Evolutionary conservation across 208 protist species (phyloP).

Genomic region (Novymonas esmeraldas): DNA sequence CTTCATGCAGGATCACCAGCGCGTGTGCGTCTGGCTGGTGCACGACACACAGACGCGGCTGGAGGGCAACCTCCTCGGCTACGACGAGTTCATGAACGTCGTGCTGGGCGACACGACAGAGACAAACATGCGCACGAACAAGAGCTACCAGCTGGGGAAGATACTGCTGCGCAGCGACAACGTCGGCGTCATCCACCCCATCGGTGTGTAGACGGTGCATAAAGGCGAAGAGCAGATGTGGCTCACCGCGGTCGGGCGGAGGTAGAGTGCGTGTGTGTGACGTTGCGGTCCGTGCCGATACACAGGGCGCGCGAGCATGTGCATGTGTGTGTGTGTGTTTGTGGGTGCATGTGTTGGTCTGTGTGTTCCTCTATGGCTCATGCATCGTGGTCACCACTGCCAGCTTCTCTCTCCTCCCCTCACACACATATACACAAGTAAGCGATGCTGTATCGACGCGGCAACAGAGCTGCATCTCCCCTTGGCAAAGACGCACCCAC

Average conservation of each 20-base stretch:
- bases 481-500: too few species aligned
- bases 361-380: not conserved
- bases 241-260: too few species aligned
- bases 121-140: slow-evolving; percentile 75
- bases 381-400: not conserved
- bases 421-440: too few species aligned
- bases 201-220: slow-evolving; percentile 86
- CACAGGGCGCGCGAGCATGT: not conserved
- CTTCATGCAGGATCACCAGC: slow-evolving; percentile 77
- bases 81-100: slow-evolving; percentile 96
- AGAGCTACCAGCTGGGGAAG: slow-evolving; percentile 69
- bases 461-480: too few species aligned
- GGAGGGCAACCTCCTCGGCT: slow-evolving; percentile 86
- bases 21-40: slow-evolving; percentile 86
- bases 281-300: not conserved
- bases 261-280: not conserved
- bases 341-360: not conserved
- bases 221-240: too few species aligned
- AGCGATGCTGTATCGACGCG: too few species aligned
- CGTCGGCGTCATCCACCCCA: slow-evolving; percentile 88
- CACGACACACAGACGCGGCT: slow-evolving; percentile 82
- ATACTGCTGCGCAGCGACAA: slow-evolving; percentile 94
- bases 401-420: not conserved
- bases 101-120: slow-evolving; percentile 90
- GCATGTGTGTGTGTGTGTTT: not conserved